Base-by-base conservation (phyloP, 2,329 filamentous ascomycete species). In the Hypoxylon sp. region DNA sequence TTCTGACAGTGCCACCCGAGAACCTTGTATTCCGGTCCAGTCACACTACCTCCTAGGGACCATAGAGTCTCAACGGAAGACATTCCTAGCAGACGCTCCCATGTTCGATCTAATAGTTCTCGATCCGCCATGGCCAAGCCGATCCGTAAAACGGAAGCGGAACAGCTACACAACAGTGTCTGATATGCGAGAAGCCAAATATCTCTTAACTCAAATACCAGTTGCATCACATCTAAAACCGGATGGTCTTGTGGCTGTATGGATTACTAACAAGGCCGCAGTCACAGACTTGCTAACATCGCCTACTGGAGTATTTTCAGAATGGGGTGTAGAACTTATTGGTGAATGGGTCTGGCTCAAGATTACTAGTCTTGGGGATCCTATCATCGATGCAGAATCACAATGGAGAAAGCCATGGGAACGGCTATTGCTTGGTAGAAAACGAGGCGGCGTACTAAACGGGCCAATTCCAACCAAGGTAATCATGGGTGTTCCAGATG, bases 271-370 rank as follows among this genome's bases (percentile, higher is more conserved):
- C 79, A 92, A 90, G 70, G 80, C 85, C 1, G 83, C 87, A 22
- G 82, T 89, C 2, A 79, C 87, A 22, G 84, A 88, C 4, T 80
- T 94, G 11, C 77, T 90, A 58, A 83, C 80, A 0, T 82, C 83
- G 0, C 82, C 84, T 0, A 78, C 81, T 1, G 90, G 90, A 1
- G 70, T 94, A 1, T 91, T 94, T 70, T 84, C 86, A 5, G 79
- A 82, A 35, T 94, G 91, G 91, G 90, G 88, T 24, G 80, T 95
- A 0, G 84, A 90, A 56, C 76, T 88, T 10, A 82, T 88, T 0
- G 87, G 90, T 53, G 91, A 94, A 76, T 95, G 92, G 92, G 84
- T 89, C 1, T 96, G 92, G 92, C 78, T 94, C 53, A 96, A 96
- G 78, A 85, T 91, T 10, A 93, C 92, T 0, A 78, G 78, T 0